These are phyloP conservation scores for Cladosporium colombiae DNA, from an alignment of 2,329 filamentous ascomycete genomes.

Conservation along the genomic window DNA sequence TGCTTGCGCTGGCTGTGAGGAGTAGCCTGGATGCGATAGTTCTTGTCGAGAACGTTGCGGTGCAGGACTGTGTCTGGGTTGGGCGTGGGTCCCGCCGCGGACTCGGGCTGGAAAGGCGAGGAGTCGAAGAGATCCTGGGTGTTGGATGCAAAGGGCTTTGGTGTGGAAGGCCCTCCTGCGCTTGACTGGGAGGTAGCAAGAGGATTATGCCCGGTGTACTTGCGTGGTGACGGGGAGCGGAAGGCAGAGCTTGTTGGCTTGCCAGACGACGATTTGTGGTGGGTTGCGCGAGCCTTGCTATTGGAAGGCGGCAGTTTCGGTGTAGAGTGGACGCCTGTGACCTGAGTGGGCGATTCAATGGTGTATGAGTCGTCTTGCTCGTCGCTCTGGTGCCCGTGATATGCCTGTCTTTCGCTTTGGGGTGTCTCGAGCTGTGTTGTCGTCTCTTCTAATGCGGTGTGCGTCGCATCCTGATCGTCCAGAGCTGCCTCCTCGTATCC, in stretches of 20 bases:
- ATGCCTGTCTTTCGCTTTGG: constrained; percentile 30
- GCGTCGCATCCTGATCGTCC: constrained; percentile 57
- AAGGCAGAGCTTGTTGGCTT: constrained; percentile 26
- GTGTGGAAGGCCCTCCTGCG: constrained; percentile 33
- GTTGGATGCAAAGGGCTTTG: constrained; percentile 25
- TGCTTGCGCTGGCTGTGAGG: constrained; percentile 58
- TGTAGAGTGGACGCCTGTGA: constrained; percentile 59
- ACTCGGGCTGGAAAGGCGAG: constrained; percentile 56
- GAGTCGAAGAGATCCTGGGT: constrained; percentile 32
- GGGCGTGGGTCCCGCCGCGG: constrained; percentile 36
- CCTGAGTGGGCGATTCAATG: constrained; percentile 59
- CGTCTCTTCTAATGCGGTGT: constrained; percentile 37
- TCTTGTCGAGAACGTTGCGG: constrained; percentile 83
- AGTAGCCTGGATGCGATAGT: constrained; percentile 89
- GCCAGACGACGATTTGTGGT: constrained; percentile 17
- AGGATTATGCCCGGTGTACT: constrained; percentile 44
- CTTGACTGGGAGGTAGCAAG: constrained; percentile 22
- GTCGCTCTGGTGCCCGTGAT: constrained; percentile 35
- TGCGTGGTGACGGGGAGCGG: constrained; percentile 39
- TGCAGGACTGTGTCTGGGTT: constrained; percentile 78
- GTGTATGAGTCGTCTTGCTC: constrained; percentile 58
- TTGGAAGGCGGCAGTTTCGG: constrained; percentile 49
- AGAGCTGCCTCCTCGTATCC: constrained; percentile 81
- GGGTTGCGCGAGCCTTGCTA: constrained; percentile 28
- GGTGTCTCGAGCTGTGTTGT: constrained; percentile 34